Base-by-base conservation (phyloP, 2,329 filamentous ascomycete species). In the Colletotrichum sojae region DNA sequence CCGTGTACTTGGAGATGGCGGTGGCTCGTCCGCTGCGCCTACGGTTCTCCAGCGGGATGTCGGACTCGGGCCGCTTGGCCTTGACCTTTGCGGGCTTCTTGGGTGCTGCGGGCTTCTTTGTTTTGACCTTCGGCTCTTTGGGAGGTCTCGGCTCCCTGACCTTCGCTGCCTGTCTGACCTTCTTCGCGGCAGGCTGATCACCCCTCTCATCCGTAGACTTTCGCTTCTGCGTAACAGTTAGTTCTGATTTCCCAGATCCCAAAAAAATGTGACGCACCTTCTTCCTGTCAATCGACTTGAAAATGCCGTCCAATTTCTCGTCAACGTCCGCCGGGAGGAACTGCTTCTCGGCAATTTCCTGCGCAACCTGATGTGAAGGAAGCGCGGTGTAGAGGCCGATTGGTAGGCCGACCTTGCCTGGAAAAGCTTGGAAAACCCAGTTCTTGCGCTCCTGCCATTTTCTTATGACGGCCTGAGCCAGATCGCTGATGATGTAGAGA, bases 401-500 rank as follows among this genome's bases (percentile, higher is more conserved):
- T 0, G 96, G 95, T 67, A 98, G 82, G 16, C 92, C 91, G 68
- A 96, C 88, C 80, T 97, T 97, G 51, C 89, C 90, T 0, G 94
- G 89, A 79, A 91, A 97, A 1, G 93, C 91, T 76, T 96, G 92
- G 77, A 98, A 91, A 49, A 89, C 91, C 91, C 95, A 98, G 49
- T 91, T 91, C 76, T 93, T 93, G 73, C 91, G 88, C 71, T 97
- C 94, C 78, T 96, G 93, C 85, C 93, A 99, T 73, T 92, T 91
- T 55, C 94, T 89, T 68, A 98, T 92, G 13, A 95, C 87, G 3
- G 91, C 88, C 79, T 96, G 93, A 0, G 95, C 90, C 10, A 99
- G 87, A 79, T 99, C 96, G 59, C 94, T 95, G 45, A 99, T 82
- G 6, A 95, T 90, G 77, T 98, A 97, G 1, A 99, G 85, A 71